Conservation (phyloP, 495 filamentous ascomycete genomes). For the Darksidea phi region DNA sequence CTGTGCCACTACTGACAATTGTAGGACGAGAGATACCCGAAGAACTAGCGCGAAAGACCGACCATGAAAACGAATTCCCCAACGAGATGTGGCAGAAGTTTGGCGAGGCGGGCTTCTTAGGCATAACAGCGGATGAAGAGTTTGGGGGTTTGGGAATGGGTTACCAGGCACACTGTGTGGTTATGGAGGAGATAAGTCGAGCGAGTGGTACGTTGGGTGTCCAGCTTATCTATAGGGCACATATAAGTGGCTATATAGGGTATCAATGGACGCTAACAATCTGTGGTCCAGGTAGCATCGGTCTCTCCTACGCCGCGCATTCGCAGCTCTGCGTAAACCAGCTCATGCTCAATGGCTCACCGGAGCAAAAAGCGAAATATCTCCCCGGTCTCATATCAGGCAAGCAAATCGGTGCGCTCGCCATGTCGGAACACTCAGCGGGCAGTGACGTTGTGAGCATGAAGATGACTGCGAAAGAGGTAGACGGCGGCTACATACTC, state of each 20-base stretch:
- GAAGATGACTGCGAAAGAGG: constrained; percentile 76
- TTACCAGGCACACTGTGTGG: constrained; percentile 94
- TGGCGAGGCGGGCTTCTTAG: constrained; percentile 86
- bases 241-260: too few relatives aligned
- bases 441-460: constrained; percentile 95
- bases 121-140: constrained; percentile 91
- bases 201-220: constrained; percentile 59
- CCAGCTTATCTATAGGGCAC: too few relatives aligned
- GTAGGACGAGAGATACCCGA: constrained; percentile 71
- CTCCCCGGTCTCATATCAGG: constrained; percentile 82
- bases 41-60: constrained; percentile 76
- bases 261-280: neutral
- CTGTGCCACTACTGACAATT: neutral
- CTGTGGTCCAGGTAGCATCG: constrained; percentile 67
- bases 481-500: constrained; percentile 81
- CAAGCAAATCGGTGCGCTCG: constrained; percentile 80
- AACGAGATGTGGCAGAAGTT: constrained; percentile 90
- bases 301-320: constrained; percentile 90
- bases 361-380: constrained; percentile 73
- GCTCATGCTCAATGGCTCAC: constrained; percentile 81
- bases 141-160: constrained; percentile 89
- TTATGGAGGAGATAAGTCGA: constrained; percentile 86
- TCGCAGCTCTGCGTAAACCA: constrained; percentile 97
- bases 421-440: constrained; percentile 91
- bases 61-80: constrained; percentile 85